These are phyloP conservation scores for Haplosporangium gracile DNA, from an alignment of 192 early-diverging fungal species.

Conservation along the genomic window DNA sequence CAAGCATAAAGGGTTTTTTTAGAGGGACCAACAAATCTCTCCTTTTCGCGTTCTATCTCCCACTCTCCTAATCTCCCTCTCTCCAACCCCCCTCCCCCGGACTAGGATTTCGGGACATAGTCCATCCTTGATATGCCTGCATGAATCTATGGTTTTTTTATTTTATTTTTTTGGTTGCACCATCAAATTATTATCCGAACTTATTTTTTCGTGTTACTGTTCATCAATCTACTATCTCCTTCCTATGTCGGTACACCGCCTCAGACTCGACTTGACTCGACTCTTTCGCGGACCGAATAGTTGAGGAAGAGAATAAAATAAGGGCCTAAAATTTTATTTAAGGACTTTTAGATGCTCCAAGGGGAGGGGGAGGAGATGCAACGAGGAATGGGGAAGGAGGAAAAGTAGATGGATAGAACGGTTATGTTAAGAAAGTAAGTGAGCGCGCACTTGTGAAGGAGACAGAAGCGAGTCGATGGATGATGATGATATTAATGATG, in stretches of 20 bases:
- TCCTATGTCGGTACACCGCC: neutral
- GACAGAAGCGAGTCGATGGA: neutral
- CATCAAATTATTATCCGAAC: neutral
- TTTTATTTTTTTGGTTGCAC: neutral
- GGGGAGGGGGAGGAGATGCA: neutral
- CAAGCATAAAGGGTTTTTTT: neutral
- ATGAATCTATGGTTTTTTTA: neutral
- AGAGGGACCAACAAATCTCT: neutral
- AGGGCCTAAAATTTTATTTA: neutral
- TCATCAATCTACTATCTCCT: neutral
- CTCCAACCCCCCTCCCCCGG: too few relatives aligned
- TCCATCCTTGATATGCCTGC: neutral
- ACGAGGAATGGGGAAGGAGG: neutral
- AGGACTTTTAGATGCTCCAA: neutral
- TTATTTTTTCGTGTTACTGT: neutral
- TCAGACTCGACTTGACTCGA: too few relatives aligned
- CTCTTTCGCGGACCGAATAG: too few relatives aligned
- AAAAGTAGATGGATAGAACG: neutral
- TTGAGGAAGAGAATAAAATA: too few relatives aligned
- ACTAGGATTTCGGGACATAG: neutral
- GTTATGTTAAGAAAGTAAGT: neutral
- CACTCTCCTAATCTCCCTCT: too few relatives aligned
- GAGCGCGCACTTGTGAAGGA: neutral
- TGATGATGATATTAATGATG: neutral
- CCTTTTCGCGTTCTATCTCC: neutral